Base-by-base conservation (phyloP, 2,329 filamentous ascomycete species). In the Chaetomium olivaceum region DNA sequence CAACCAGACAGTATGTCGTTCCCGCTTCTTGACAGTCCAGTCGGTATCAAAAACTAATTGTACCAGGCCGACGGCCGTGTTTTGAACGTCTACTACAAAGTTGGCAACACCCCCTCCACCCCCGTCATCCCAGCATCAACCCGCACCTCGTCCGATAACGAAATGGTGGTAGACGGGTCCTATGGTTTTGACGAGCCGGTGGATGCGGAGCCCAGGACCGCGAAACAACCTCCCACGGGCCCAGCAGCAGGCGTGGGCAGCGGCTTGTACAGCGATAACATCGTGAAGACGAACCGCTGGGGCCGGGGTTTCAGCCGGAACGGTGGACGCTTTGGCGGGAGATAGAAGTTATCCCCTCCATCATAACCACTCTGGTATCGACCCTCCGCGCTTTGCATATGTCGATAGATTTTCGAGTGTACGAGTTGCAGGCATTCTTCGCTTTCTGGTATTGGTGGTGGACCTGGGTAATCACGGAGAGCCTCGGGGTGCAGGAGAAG, bases 21-120 rank as follows among this genome's bases (percentile, higher is more conserved):
- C 16, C 36, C 48, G 9, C 12, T 36, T 21, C 27, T 36, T n/a
- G 12, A 51, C 14, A 46, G 23, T 2, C 29, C 36, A n/a, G 39
- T 4, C 16, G 7, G 16, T 1, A 21, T 2, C 33, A 50, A 7
- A 61, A 33, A 56, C 65, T 67, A 31, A 70, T 50, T 12, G 12
- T 21, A 8, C 21, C 56, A 75, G 90, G 91, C 91, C 73, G 91
- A 94, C 73, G 91, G 91, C 57, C 84, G 89, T 70, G 78, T 90
- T 19, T 83, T 94, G 62, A 86, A 90, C 74, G 89, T 94, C 48
- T 93, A 90, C 75, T 80, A 87, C 76, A 91, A 91, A 75, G 78
- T 84, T 3, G 82, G 82, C 66, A 80, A 79, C 66, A 68, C 71
- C 71, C 56, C 76, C 68, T 68, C 77, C 66, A 67, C 71, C 70